These are phyloP conservation scores for Brasenia schreberi DNA, from an alignment of 164 flowering plant genomes.

Conservation along the genomic window DNA sequence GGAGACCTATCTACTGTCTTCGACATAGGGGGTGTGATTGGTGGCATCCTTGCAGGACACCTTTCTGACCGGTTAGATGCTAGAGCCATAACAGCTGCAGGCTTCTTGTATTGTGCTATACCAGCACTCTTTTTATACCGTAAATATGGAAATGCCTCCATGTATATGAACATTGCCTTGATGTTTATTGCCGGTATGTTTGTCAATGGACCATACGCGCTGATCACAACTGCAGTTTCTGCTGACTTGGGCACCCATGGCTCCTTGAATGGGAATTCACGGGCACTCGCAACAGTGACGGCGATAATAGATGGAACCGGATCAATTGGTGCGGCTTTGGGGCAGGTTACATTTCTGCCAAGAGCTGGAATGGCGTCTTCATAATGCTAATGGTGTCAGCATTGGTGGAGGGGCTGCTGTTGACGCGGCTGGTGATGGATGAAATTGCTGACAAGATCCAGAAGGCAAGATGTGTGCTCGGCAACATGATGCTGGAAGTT, in stretches of 20 bases:
- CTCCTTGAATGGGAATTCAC: conserved; percentile 49
- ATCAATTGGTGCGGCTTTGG: conserved; percentile 78
- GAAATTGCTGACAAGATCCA: conserved; percentile 50
- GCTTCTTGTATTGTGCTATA: conserved; percentile 67
- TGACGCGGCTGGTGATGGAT: conserved; percentile 46
- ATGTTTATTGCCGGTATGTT: conserved; percentile 67
- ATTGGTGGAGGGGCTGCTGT: conserved; percentile 49
- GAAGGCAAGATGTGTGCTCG: conserved; percentile 10
- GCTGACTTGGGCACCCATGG: conserved; percentile 78
- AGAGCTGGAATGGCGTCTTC: conserved; percentile 65
- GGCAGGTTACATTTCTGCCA: conserved; percentile 57
- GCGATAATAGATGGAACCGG: conserved; percentile 91
- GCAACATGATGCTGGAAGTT: conserved; percentile 15
- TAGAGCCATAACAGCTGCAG: conserved; percentile 73
- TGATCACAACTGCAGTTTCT: conserved; percentile 79
- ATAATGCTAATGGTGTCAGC: conserved; percentile 69
- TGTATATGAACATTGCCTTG: conserved; percentile 32
- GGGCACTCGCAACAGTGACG: conserved; percentile 74
- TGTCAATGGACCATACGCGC: conserved; percentile 79
- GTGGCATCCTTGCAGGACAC: conserved; percentile 74
- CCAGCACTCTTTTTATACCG: conserved; percentile 64
- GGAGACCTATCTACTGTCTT: conserved; percentile 68
- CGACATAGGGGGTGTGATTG: conserved; percentile 74
- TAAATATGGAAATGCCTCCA: conserved; percentile 43
- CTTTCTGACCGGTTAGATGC: conserved; percentile 65